These are phyloP conservation scores for Nepenthes gracilis DNA, from an alignment of 148 eudicot genomes.

Conservation along the genomic window DNA sequence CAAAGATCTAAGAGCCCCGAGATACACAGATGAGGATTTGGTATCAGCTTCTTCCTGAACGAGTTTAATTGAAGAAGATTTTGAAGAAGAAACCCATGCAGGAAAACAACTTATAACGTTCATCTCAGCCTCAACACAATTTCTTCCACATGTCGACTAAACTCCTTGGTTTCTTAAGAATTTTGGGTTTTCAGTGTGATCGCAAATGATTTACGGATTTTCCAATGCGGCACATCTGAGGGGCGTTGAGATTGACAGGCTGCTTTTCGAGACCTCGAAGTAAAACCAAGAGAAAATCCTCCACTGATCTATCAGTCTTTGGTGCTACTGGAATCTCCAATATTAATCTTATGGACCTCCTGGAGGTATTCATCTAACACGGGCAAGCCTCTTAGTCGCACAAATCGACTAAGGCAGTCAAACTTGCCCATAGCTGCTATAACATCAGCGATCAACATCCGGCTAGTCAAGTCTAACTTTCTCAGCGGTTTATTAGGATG, in stretches of 20 bases:
- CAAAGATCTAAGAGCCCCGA: slow-evolving; percentile 25
- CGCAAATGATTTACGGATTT: slow-evolving; percentile 88
- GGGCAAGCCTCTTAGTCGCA: slow-evolving; percentile 73
- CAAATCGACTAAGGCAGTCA: slow-evolving; percentile 76
- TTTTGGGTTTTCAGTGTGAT: slow-evolving; percentile 63
- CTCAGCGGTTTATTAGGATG: slow-evolving; percentile 50
- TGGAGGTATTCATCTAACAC: slow-evolving; percentile 89
- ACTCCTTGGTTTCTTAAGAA: slow-evolving; percentile 82
- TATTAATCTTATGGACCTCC: slow-evolving; percentile 71
- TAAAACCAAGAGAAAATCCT: slow-evolving; percentile 72
- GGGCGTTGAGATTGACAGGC: slow-evolving; percentile 83
- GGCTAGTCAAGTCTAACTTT: slow-evolving; percentile 43
- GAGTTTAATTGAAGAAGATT: slow-evolving; percentile 33
- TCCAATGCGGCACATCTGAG: slow-evolving; percentile 80
- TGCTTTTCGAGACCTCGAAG: slow-evolving; percentile 85
- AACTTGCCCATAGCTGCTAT: slow-evolving; percentile 65
- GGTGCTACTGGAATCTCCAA: slow-evolving; percentile 34
- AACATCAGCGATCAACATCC: slow-evolving; percentile 58
- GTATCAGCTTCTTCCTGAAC: slow-evolving; percentile 31
- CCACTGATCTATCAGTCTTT: slow-evolving; percentile 64
- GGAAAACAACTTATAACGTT: slow-evolving; percentile 35
- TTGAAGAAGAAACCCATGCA: slow-evolving; percentile 35
- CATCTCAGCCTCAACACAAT: slow-evolving; percentile 92
- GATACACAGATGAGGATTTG: slow-evolving; percentile 33
- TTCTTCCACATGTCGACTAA: slow-evolving; percentile 97